These are phyloP conservation scores for Saccharomyces mikatae DNA, from an alignment of 805 yeast genomes.

Conservation along the genomic window DNA sequence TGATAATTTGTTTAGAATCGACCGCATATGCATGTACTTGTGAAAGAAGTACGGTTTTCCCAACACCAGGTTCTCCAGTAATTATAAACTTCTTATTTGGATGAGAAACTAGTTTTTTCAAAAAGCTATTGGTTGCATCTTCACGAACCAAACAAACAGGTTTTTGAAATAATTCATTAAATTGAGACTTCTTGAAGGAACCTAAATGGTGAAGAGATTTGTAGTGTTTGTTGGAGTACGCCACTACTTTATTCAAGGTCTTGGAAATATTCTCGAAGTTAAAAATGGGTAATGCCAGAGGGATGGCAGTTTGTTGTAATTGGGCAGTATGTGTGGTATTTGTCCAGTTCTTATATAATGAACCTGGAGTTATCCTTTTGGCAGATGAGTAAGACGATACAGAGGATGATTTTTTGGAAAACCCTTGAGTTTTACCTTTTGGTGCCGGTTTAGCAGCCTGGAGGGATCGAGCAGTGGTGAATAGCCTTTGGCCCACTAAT, in stretches of 20 bases:
- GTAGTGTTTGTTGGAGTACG: constrained; percentile 37
- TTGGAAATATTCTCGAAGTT: constrained; percentile 7
- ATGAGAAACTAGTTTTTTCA: constrained; percentile 33
- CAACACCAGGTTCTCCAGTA: constrained; percentile 68
- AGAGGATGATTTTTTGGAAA: constrained; percentile 16
- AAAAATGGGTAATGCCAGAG: constrained; percentile 18
- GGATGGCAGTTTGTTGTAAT: constrained; percentile 23
- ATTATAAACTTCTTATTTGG: constrained; percentile 45
- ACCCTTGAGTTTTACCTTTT: constrained; percentile 26
- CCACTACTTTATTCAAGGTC: constrained; percentile 28
- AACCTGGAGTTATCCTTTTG: constrained; percentile 23
- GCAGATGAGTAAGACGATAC: constrained; percentile 9
- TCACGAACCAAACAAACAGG: constrained; percentile 55
- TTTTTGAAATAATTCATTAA: constrained; percentile 51
- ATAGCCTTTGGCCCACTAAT: background rate
- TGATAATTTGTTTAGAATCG: constrained; percentile 47
- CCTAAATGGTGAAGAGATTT: constrained; percentile 46
- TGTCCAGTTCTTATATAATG: constrained; percentile 30
- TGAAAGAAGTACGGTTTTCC: constrained; percentile 65
- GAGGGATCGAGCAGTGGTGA: background rate
- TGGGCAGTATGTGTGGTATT: constrained; percentile 29
- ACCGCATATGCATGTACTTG: constrained; percentile 38
- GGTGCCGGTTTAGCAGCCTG: constrained; percentile 11
- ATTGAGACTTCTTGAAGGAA: constrained; percentile 59
- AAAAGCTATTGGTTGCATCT: constrained; percentile 36